These are phyloP conservation scores for Citropsis articulata DNA, from an alignment of 345 rosid species.

Conservation along the genomic window DNA sequence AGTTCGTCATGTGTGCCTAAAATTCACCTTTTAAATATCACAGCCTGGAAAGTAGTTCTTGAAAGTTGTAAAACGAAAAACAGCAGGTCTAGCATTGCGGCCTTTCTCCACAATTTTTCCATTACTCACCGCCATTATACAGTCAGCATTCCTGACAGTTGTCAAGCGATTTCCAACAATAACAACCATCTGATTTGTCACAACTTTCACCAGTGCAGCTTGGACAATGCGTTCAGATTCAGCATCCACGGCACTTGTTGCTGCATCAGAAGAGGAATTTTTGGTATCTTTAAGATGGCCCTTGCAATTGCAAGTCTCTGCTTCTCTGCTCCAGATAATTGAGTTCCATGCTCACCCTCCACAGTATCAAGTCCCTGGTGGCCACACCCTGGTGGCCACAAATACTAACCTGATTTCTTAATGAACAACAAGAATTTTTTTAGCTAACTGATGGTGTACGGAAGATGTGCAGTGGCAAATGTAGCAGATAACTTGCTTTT, in stretches of 20 bases:
- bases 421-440: background rate
- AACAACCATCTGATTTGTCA: conserved; percentile 66
- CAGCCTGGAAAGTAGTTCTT: background rate
- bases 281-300: conserved; percentile 78
- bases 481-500: background rate
- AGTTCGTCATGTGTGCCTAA: conserved; percentile 59
- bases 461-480: background rate
- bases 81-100: conserved; percentile 9
- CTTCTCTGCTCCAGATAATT: conserved; percentile 67
- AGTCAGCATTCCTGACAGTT: conserved; percentile 68
- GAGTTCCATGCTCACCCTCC: conserved; percentile 90
- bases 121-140: conserved; percentile 62
- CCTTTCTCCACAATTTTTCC: conserved; percentile 85
- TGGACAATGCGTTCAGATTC: conserved; percentile 84
- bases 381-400: conserved; percentile 35
- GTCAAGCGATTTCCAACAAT: conserved; percentile 83
- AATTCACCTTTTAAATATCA: background rate
- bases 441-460: too few relatives aligned
- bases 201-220: conserved; percentile 61
- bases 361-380: conserved; percentile 73
- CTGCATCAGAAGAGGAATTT: conserved; percentile 86
- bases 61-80: background rate
- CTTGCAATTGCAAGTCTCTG: conserved; percentile 69
- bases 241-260: conserved; percentile 77
- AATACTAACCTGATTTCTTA: background rate